Percentiles rank a stretch among this genome's conserved stretches.
phyloP scores from a whole-genome alignment of 129 eudicot species.

The Logfia minima region DNA sequence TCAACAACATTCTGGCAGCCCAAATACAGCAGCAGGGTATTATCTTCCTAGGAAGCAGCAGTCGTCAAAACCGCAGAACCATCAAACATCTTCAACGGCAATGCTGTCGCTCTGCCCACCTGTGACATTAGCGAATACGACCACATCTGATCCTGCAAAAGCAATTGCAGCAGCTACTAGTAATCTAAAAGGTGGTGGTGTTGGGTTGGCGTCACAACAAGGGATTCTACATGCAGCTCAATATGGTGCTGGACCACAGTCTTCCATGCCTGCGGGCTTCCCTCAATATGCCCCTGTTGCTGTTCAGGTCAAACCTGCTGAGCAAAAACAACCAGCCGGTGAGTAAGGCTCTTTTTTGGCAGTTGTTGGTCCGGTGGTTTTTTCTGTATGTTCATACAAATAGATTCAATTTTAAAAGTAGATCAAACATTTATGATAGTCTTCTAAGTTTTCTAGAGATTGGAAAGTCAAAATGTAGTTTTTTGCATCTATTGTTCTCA shows the following conservation, averaged over 20 bases:
- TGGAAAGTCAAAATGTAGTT: not conserved
- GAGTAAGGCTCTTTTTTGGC: conserved; percentile 37
- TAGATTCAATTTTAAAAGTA: conserved; percentile 10
- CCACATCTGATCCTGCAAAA: conserved; percentile 87
- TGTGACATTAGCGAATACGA: conserved; percentile 46
- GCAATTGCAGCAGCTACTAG: conserved; percentile 79
- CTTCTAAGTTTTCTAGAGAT: not conserved
- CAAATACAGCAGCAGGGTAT: conserved; percentile 45
- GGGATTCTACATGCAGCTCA: conserved; percentile 54
- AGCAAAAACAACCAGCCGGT: conserved; percentile 98
- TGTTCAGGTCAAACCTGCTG: conserved; percentile 78
- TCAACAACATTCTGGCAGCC: conserved; percentile 41
- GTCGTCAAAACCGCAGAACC: conserved; percentile 39
- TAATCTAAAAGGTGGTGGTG: conserved; percentile 58
- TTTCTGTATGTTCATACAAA: conserved; percentile 8
- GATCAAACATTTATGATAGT: not conserved
- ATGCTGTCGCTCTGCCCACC: conserved; percentile 58
- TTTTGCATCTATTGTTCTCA: conserved; percentile 2
- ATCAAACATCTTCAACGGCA: conserved; percentile 48
- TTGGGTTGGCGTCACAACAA: conserved; percentile 42
- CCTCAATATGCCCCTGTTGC: conserved; percentile 56
- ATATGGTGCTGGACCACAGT: conserved; percentile 46
- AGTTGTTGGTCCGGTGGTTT: not conserved
- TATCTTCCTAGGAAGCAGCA: conserved; percentile 62
- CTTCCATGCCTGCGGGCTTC: conserved; percentile 66